Conservation (phyloP, 164 flowering plant species). For the Platanus orientalis region DNA sequence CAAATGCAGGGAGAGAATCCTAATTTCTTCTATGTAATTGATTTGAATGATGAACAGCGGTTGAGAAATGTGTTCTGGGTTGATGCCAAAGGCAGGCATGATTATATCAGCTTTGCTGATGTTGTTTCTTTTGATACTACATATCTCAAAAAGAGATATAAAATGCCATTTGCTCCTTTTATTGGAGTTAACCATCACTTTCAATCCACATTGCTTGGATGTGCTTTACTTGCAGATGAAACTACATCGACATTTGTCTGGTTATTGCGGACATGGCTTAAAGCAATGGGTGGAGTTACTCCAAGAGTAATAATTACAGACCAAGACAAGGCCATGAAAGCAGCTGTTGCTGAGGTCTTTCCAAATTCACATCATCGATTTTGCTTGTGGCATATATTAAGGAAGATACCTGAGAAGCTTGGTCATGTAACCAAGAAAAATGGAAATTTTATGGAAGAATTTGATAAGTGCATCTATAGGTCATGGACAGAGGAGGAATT, state of each 20-base stretch:
- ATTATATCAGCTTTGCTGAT: constrained; percentile 42
- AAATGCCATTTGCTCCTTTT: constrained; percentile 47
- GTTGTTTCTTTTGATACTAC: constrained; percentile 47
- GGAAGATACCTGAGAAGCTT: constrained; percentile 39
- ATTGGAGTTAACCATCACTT: constrained; percentile 57
- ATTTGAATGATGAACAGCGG: constrained; percentile 46
- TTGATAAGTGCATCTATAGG: constrained; percentile 50
- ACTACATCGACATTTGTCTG: constrained; percentile 40
- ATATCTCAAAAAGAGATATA: constrained; percentile 38
- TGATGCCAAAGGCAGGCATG: constrained; percentile 49
- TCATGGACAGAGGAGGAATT: constrained; percentile 57
- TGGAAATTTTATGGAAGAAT: constrained; percentile 40
- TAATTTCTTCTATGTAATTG: constrained; percentile 50
- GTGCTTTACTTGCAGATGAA: constrained; percentile 51
- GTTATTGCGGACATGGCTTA: constrained; percentile 56
- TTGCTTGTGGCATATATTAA: constrained; percentile 41
- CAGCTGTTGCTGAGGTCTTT: constrained; percentile 43
- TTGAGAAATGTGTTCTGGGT: constrained; percentile 55
- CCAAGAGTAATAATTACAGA: constrained; percentile 52
- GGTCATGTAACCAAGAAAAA: constrained; percentile 36
- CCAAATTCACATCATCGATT: constrained; percentile 47
- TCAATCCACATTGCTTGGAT: constrained; percentile 53
- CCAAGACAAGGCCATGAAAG: constrained; percentile 33
- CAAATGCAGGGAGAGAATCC: constrained; percentile 44
- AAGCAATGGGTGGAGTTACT: constrained; percentile 53